phyloP scores from a whole-genome alignment of 441 rosid genomes.

The Erysimum pusillum region DNA sequence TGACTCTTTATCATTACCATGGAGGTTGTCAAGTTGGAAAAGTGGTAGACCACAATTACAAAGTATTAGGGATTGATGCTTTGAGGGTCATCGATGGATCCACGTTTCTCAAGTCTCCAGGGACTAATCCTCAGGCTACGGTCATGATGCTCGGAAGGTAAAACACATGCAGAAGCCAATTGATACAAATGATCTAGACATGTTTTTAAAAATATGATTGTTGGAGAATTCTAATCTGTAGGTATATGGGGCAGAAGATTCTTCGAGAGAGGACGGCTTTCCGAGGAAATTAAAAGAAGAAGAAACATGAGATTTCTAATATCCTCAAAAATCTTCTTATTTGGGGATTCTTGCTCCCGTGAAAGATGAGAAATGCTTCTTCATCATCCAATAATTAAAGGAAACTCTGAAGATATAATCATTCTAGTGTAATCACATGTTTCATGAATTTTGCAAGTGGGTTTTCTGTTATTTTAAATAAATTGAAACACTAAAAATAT shows the following conservation, averaged over 20 bases:
- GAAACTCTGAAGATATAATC: not conserved
- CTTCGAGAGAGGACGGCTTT: slow-evolving; percentile 44
- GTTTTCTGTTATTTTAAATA: too few species aligned
- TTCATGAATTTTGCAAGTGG: not conserved
- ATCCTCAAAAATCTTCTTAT: not conserved
- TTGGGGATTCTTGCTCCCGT: not conserved
- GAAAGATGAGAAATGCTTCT: not conserved
- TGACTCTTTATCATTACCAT: slow-evolving; percentile 73
- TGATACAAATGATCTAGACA: not conserved
- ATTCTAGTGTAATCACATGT: not conserved
- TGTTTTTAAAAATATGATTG: not conserved
- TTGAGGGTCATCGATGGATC: slow-evolving; percentile 66
- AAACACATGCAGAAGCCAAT: not conserved
- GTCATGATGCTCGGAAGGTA: slow-evolving; percentile 83
- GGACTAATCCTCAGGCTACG: slow-evolving; percentile 76
- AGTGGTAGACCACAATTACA: slow-evolving; percentile 59
- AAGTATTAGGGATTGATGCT: slow-evolving; percentile 57
- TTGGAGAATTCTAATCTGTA: slow-evolving; percentile 31
- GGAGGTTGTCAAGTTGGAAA: slow-evolving; percentile 66
- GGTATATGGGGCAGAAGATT: slow-evolving; percentile 68
- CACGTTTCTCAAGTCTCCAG: slow-evolving; percentile 59
- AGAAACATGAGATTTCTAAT: slow-evolving; percentile 25
- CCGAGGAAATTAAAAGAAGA: not conserved
- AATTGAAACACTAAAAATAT: not conserved
- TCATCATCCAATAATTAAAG: not conserved